A percentile compares a stretch with the other conserved stretches of the same genome.
Conservation (phyloP, 2,329 filamentous ascomycete genomes). For the Colletotrichum limetticola region DNA sequence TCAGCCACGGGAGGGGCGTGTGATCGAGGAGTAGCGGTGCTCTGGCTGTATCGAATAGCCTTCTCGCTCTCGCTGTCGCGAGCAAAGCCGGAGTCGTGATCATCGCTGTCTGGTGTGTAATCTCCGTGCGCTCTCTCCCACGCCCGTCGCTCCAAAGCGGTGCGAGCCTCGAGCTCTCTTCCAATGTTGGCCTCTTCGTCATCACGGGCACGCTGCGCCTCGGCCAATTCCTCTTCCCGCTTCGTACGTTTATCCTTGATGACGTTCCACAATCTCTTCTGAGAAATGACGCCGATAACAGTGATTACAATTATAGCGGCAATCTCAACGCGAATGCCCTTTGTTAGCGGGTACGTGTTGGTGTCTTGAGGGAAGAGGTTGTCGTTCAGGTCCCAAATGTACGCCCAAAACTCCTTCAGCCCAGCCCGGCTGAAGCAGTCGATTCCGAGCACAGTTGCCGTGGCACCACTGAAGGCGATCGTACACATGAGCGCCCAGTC, state of each 20-base stretch:
- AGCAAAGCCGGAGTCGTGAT: conserved; percentile 58
- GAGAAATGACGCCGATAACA: conserved; percentile 81
- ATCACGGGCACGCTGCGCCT: conserved; percentile 64
- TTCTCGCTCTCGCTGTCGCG: conserved; percentile 62
- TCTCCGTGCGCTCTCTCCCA: conserved; percentile 86
- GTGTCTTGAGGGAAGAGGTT: conserved; percentile 82
- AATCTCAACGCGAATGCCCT: conserved; percentile 86
- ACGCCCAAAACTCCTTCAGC: conserved; percentile 95
- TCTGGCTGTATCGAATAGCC: conserved; percentile 37
- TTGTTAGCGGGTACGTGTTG: conserved; percentile 84
- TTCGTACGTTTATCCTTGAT: conserved; percentile 71
- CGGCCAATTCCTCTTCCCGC: conserved; percentile 60
- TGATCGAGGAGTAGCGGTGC: conserved; percentile 16
- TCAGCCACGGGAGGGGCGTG: conserved; percentile 54
- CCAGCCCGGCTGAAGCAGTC: conserved; percentile 93
- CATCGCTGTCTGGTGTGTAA: conserved; percentile 48
- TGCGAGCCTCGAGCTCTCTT: conserved; percentile 71
- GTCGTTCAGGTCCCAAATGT: conserved; percentile 86
- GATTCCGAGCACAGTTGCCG: conserved; percentile 82
- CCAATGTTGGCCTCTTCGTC: conserved; percentile 78
- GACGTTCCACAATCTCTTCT: conserved; percentile 87
- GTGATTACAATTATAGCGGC: conserved; percentile 81
- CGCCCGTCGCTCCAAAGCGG: conserved; percentile 67
- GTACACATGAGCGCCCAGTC: conserved; percentile 80
- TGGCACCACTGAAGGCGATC: conserved; percentile 85